These are phyloP conservation scores for Coleophoma eucalyptorum DNA, from an alignment of 2,329 filamentous ascomycete species.

Conservation along the genomic window DNA sequence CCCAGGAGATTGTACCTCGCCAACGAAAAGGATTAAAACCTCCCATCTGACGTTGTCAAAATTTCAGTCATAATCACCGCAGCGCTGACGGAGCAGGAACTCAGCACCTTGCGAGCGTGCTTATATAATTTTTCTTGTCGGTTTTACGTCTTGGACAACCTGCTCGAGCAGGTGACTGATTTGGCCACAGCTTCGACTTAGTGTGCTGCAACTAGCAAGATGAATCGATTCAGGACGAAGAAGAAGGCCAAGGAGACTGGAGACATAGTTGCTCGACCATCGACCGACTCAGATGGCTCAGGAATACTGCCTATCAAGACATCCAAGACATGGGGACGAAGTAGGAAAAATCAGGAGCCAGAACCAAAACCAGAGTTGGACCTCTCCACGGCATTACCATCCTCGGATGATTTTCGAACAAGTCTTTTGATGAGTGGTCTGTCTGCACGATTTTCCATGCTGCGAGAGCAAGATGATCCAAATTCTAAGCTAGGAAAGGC, in stretches of 20 bases:
- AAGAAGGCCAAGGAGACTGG: constrained; percentile 63
- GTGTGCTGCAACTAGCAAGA: constrained; percentile 30
- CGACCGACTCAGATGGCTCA: constrained; percentile 49
- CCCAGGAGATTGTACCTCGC: constrained; percentile 1
- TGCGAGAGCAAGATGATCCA: constrained; percentile 91
- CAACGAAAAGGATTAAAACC: neutral
- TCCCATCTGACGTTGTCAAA: neutral
- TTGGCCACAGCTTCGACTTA: constrained; percentile 2
- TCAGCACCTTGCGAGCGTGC: constrained; percentile 16
- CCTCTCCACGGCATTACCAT: constrained; percentile 68
- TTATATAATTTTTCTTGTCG: constrained; percentile 14
- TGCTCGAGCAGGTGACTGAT: neutral
- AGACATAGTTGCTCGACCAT: constrained; percentile 38
- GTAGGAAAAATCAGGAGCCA: constrained; percentile 47
- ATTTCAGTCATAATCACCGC: neutral
- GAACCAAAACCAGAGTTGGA: constrained; percentile 66
- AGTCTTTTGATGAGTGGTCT: constrained; percentile 94
- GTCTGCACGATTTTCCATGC: constrained; percentile 94
- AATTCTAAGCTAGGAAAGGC: constrained; percentile 87
- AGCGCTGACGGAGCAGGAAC: constrained; percentile 9
- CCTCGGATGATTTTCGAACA: constrained; percentile 87
- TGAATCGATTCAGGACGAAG: constrained; percentile 76
- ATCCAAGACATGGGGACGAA: constrained; percentile 52
- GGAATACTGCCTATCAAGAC: constrained; percentile 26
- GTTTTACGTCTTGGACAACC: constrained; percentile 1